Percentiles rank a stretch among this genome's conserved stretches.
phyloP scores from a whole-genome alignment of 345 rosid species.

The Hibiscus syriacus region DNA sequence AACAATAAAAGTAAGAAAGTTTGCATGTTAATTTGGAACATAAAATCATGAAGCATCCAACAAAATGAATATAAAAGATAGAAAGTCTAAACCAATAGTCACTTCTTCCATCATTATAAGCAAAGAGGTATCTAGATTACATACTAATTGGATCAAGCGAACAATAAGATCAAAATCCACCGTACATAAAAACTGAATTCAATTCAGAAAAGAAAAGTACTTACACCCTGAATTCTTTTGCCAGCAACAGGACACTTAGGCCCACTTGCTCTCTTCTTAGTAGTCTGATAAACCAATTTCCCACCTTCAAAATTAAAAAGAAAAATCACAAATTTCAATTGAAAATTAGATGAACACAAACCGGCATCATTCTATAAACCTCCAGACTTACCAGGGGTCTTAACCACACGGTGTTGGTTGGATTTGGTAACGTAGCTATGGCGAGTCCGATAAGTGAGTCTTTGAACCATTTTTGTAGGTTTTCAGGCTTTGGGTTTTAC shows the following conservation, averaged over 20 bases:
- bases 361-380: background rate
- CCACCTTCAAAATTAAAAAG: slow-evolving; percentile 37
- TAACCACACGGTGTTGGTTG: slow-evolving; percentile 59
- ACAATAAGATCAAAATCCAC: background rate
- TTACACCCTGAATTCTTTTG: slow-evolving; percentile 70
- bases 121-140: background rate
- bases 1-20: no score
- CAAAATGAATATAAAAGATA: background rate
- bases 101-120: background rate
- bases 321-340: background rate
- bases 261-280: slow-evolving; percentile 69
- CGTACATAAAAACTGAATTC: background rate
- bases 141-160: background rate
- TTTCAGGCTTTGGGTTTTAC: background rate
- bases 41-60: background rate
- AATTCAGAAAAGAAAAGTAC: background rate
- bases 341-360: background rate
- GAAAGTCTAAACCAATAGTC: background rate
- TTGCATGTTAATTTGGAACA: background rate
- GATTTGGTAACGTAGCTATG: slow-evolving; percentile 74
- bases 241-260: slow-evolving; percentile 74
- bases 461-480: slow-evolving; percentile 48
- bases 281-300: slow-evolving; percentile 63
- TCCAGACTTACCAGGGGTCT: slow-evolving; percentile 41
- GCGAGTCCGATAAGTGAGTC: slow-evolving; percentile 55